These are phyloP conservation scores for Termitomyces sp. DNA, from an alignment of 768 basidiomycete species.

Conservation along the genomic window DNA sequence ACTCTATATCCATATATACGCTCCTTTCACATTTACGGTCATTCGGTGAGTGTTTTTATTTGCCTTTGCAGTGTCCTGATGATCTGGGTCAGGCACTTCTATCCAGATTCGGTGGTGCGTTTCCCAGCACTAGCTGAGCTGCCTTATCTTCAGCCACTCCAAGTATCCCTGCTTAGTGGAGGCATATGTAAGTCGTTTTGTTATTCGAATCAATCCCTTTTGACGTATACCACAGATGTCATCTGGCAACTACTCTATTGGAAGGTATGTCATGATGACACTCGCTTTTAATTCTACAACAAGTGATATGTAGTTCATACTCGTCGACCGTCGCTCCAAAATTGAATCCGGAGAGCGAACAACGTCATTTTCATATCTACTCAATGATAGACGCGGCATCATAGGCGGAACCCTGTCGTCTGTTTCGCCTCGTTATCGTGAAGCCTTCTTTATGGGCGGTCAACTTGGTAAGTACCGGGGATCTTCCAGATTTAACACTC, in stretches of 20 bases:
- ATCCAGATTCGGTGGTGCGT: conserved; percentile 68
- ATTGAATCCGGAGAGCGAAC: conserved; percentile 88
- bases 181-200: conserved; percentile 63
- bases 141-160: conserved; percentile 62
- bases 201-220: not conserved
- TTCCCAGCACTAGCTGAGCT: conserved; percentile 82
- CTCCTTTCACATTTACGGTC: conserved; percentile 86
- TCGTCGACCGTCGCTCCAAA: conserved; percentile 83
- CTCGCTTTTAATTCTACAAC: not conserved
- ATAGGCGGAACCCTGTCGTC: conserved; percentile 70
- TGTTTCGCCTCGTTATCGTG: conserved; percentile 57
- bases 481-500: not conserved
- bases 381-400: conserved; percentile 81
- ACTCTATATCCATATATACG: conserved; percentile 92
- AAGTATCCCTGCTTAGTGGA: conserved; percentile 72
- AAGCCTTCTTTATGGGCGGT: conserved; percentile 73
- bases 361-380: conserved; percentile 83
- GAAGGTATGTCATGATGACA: conserved; percentile 49
- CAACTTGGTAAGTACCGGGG: conserved; percentile 58
- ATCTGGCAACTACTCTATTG: conserved; percentile 93
- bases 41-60: conserved; percentile 57
- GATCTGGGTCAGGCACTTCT: conserved; percentile 66
- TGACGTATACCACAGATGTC: conserved; percentile 50
- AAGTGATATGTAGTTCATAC: conserved; percentile 54
- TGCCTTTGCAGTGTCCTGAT: not conserved